Evolutionary conservation across 1,139 yeast species (phyloP).

Genomic region (Lodderomyces orthopsilosis): DNA sequence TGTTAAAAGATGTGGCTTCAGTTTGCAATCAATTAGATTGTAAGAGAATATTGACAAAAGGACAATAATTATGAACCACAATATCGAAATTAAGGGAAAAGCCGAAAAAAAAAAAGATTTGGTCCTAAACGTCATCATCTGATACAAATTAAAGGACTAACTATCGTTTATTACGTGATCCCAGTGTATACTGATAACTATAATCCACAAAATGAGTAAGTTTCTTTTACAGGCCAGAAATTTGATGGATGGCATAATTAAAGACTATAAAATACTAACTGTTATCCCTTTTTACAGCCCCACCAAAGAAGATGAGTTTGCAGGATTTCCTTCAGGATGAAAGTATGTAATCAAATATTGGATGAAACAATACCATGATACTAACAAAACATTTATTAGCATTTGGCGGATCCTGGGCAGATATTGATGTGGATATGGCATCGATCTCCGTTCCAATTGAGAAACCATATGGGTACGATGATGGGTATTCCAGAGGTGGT

Average conservation of each 20-base stretch:
- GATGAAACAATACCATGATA: neutral
- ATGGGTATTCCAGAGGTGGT: conserved; percentile 12
- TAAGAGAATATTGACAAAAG: neutral
- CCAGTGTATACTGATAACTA: neutral
- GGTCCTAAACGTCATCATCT: conserved; percentile 2
- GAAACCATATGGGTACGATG: conserved; percentile 19
- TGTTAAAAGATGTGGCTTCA: neutral
- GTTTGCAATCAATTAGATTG: neutral
- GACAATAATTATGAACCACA: neutral
- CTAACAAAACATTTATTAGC: conserved; percentile 25
- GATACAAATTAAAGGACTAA: neutral
- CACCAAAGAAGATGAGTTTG: conserved; percentile 50
- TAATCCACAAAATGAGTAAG: neutral
- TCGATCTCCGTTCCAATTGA: conserved; percentile 60
- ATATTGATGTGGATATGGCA: conserved; percentile 67
- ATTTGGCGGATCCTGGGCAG: conserved; percentile 72
- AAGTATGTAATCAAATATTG: conserved; percentile 35
- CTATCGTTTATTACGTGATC: neutral
- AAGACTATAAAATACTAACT: neutral
- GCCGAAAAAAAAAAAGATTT: neutral
- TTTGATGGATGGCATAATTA: neutral
- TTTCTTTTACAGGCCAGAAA: neutral
- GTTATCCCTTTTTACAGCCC: conserved; percentile 15
- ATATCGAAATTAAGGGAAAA: neutral
- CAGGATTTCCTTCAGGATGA: conserved; percentile 53